Evolutionary conservation across 169 alveolate species (phyloP).

Genomic region (Plasmodium vivax): DNA sequence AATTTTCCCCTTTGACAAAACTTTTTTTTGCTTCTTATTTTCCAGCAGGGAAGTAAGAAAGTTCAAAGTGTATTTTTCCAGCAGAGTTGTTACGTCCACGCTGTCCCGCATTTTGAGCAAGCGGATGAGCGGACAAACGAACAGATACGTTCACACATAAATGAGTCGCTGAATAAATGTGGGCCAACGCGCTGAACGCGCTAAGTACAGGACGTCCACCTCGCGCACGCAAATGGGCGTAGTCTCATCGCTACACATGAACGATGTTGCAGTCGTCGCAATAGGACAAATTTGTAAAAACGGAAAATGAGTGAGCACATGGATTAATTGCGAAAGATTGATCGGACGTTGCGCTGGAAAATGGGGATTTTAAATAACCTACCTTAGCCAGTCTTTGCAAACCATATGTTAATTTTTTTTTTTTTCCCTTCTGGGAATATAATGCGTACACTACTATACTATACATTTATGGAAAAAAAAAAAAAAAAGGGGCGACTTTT

Average conservation of each 20-base stretch:
- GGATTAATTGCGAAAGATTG: background rate
- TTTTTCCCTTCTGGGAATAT: background rate
- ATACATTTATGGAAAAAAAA: background rate
- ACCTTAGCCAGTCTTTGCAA: background rate
- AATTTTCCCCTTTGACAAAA: conserved; percentile 32
- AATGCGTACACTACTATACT: background rate
- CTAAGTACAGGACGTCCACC: background rate
- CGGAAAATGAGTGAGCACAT: background rate
- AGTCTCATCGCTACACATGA: background rate
- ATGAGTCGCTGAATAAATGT: background rate
- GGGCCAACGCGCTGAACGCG: background rate
- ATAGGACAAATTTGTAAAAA: background rate
- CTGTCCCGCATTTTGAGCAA: background rate
- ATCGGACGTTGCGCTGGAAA: background rate
- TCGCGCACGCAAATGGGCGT: background rate
- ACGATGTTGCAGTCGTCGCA: background rate
- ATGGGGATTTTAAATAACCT: background rate
- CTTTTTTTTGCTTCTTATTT: conserved; percentile 35
- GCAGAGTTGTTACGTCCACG: conserved; percentile 13
- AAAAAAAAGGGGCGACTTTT: background rate
- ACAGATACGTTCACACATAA: background rate
- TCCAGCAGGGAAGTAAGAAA: conserved; percentile 29
- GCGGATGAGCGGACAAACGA: background rate
- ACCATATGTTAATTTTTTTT: background rate
- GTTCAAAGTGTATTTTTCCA: conserved; percentile 27